phyloP scores from a whole-genome alignment of 768 basidiomycete species.

The Pleurotus cornucopiae region DNA sequence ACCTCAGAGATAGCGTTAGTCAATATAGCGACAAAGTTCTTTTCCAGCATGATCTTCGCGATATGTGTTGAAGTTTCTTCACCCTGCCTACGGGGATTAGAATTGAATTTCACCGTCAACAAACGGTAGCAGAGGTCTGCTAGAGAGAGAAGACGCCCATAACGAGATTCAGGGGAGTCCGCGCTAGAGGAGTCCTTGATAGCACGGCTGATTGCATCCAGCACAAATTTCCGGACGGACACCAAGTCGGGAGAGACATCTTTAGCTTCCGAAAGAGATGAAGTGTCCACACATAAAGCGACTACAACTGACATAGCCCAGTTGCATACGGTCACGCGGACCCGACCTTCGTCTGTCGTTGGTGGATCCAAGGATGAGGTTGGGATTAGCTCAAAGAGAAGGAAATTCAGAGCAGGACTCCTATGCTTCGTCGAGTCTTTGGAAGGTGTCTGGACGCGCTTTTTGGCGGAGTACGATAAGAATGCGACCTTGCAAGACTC shows the following conservation, averaged over 20 bases:
- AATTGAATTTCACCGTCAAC: constrained; percentile 72
- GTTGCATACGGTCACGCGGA: constrained; percentile 62
- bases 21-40: constrained; percentile 87
- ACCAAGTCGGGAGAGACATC: constrained; percentile 75
- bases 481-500: constrained; percentile 87
- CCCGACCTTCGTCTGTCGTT: constrained; percentile 48
- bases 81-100: constrained; percentile 46
- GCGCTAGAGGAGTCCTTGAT: constrained; percentile 72
- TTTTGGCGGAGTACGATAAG: constrained; percentile 72
- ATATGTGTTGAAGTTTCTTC: constrained; percentile 86
- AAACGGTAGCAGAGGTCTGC: constrained; percentile 86
- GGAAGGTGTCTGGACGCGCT: constrained; percentile 51
- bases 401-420: constrained; percentile 67
- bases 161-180: constrained; percentile 68
- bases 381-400: constrained; percentile 73
- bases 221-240: constrained; percentile 87
- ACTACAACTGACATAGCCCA: constrained; percentile 90
- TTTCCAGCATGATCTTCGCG: constrained; percentile 98
- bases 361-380: constrained; percentile 69
- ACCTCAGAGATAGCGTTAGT: constrained; percentile 88
- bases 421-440: constrained; percentile 66
- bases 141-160: constrained; percentile 84
- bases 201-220: constrained; percentile 83
- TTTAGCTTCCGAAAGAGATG: constrained; percentile 57
- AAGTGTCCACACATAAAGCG: constrained; percentile 88